Percentiles rank a stretch among this genome's conserved stretches.
These are phyloP conservation scores for Heritiera fomes DNA, from an alignment of 345 rosid species.

Conservation along the genomic window DNA sequence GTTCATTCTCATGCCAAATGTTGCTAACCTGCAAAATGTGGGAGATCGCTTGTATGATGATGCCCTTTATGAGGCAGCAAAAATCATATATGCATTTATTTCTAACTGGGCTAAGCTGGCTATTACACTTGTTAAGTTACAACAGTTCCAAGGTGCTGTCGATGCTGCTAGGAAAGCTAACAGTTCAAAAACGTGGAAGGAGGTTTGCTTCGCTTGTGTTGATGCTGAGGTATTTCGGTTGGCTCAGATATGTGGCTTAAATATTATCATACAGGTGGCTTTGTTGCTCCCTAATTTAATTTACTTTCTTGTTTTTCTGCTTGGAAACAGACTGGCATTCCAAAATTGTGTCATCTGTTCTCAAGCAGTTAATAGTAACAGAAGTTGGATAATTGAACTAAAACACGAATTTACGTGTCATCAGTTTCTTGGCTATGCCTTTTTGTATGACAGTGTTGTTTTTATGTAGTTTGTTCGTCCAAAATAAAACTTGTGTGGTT, in stretches of 20 bases:
- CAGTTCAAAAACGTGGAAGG: conserved; percentile 98
- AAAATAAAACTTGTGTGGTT: no score
- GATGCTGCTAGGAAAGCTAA: conserved; percentile 98
- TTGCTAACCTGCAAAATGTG: conserved; percentile 87
- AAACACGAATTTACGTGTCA: background rate
- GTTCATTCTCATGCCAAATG: conserved; percentile 95
- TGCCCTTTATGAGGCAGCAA: conserved; percentile 90
- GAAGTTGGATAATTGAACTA: no score
- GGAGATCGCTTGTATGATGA: conserved; percentile 92
- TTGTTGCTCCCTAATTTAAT: background rate
- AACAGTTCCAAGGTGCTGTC: conserved; percentile 96
- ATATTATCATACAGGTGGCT: conserved; percentile 81
- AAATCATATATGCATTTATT: conserved; percentile 83
- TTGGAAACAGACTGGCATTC: background rate
- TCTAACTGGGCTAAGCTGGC: conserved; percentile 99
- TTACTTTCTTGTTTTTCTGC: background rate
- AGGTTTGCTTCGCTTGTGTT: conserved; percentile 96
- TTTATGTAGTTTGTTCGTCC: background rate
- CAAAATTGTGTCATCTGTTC: background rate
- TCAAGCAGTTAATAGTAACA: background rate
- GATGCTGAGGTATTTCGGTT: conserved; percentile 94
- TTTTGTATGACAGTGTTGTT: background rate
- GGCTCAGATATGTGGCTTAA: conserved; percentile 98
- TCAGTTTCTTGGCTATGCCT: background rate
- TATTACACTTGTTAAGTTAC: conserved; percentile 79